Evolutionary conservation across 2,329 filamentous ascomycete genomes (phyloP).

Genomic region (Mariannaea sp.): DNA sequence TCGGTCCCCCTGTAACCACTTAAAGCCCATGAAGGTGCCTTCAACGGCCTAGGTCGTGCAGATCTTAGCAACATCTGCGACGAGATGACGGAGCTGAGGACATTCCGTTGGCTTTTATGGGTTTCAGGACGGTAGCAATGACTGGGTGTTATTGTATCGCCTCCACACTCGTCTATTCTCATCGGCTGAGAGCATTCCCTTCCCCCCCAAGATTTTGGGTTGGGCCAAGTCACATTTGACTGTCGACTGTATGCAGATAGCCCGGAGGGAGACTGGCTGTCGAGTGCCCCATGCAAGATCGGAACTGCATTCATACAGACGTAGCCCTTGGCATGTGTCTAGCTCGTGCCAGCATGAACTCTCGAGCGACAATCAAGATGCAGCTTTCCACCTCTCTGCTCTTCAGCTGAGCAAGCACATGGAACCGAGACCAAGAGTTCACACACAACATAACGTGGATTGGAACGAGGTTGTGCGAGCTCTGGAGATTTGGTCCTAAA

Average conservation of each 20-base stretch:
- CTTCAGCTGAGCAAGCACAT: neutral
- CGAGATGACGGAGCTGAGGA: neutral
- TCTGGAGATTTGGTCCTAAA: neutral
- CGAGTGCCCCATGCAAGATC: conserved; percentile 8
- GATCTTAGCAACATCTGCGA: conserved; percentile 19
- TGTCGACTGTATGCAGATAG: neutral
- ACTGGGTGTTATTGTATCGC: conserved; percentile 10
- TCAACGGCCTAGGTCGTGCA: conserved; percentile 5
- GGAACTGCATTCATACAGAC: neutral
- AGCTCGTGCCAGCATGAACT: conserved; percentile 2
- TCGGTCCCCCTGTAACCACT: conserved; percentile 9
- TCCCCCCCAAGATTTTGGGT: neutral
- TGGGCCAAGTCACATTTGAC: neutral
- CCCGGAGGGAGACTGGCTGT: neutral
- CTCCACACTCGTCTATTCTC: neutral
- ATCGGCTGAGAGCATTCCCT: neutral
- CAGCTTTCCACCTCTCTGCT: neutral
- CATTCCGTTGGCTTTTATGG: neutral
- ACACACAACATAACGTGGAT: neutral
- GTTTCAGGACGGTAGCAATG: conserved; percentile 14
- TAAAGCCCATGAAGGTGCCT: conserved; percentile 4
- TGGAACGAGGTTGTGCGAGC: neutral
- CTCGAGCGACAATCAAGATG: conserved; percentile 4
- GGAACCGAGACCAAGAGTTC: neutral
- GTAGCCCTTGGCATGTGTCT: conserved; percentile 6